Conservation (phyloP, 164 flowering plant species). For the Sedum album region DNA sequence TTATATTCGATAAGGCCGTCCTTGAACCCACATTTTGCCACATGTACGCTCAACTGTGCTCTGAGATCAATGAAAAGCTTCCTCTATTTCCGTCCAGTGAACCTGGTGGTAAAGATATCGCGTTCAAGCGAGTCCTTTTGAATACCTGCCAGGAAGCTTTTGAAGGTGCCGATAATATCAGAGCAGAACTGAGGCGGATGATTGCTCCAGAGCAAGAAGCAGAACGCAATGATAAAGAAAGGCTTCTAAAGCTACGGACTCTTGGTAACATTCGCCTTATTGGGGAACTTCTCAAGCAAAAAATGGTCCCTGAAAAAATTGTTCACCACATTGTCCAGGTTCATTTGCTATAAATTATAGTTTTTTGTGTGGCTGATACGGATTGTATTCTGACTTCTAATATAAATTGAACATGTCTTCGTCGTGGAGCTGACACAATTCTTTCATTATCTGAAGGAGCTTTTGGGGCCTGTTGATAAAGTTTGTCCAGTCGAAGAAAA, state of each 20-base stretch:
- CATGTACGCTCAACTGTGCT: conserved; percentile 86
- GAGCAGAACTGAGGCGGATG: conserved; percentile 76
- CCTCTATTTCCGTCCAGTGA: conserved; percentile 83
- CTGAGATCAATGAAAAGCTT: conserved; percentile 75
- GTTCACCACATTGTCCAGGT: conserved; percentile 13
- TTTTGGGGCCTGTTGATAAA: neutral
- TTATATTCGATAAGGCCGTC: neutral
- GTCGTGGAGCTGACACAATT: neutral
- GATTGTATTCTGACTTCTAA: neutral
- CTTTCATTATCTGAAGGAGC: neutral
- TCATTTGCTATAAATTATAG: too few species aligned
- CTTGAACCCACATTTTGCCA: conserved; percentile 87
- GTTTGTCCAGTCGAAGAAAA: neutral
- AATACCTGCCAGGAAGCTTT: conserved; percentile 91
- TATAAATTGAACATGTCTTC: neutral
- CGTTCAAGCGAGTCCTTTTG: conserved; percentile 81
- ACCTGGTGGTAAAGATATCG: conserved; percentile 71
- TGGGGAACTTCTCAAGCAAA: conserved; percentile 92
- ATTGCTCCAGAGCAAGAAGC: conserved; percentile 72
- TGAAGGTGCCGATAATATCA: conserved; percentile 75
- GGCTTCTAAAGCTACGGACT: conserved; percentile 70
- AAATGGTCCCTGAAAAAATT: conserved; percentile 48
- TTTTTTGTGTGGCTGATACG: too few species aligned
- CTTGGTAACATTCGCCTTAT: conserved; percentile 89
- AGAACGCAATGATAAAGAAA: conserved; percentile 81